Evolutionary conservation across 2,329 filamentous ascomycete species (phyloP).

Genomic region (Teratosphaeria epicoccoides): DNA sequence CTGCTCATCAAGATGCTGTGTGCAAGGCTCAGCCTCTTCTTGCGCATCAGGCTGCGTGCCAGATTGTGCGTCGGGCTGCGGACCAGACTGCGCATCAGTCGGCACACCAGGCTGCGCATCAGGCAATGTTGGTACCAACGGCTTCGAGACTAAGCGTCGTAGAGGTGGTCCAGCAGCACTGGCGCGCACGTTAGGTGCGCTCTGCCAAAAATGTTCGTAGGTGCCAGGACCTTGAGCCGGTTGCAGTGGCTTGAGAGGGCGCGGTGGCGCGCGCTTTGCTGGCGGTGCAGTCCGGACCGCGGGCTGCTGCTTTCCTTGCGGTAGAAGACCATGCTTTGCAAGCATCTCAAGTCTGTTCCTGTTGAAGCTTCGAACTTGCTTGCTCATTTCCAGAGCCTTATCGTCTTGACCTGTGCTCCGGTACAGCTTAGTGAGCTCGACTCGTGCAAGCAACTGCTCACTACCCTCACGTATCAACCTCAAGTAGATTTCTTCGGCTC

Average conservation of each 20-base stretch:
- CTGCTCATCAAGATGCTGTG: too few relatives aligned
- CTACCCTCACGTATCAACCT: conserved; percentile 62
- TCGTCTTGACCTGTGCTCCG: conserved; percentile 44
- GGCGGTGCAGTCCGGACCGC: not conserved
- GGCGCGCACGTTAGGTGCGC: not conserved
- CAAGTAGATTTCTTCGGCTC: conserved; percentile 69
- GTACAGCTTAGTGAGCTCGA: conserved; percentile 74
- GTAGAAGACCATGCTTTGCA: not conserved
- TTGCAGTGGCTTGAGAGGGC: not conserved
- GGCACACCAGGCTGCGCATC: not conserved
- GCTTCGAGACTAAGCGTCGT: not conserved
- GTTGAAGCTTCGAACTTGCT: conserved; percentile 56
- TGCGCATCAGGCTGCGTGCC: not conserved
- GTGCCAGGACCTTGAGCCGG: not conserved
- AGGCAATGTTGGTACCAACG: not conserved
- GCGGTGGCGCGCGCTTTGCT: not conserved
- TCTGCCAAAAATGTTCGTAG: not conserved
- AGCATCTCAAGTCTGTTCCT: conserved; percentile 25
- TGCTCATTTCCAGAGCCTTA: conserved; percentile 65
- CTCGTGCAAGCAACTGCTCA: conserved; percentile 63
- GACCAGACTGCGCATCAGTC: not conserved
- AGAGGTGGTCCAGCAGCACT: not conserved
- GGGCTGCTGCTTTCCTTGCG: not conserved
- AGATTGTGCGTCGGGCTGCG: not conserved
- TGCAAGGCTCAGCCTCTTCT: not conserved